Conservation (phyloP, 139 green algal species). For the Zygnema circumcarinatum region DNA sequence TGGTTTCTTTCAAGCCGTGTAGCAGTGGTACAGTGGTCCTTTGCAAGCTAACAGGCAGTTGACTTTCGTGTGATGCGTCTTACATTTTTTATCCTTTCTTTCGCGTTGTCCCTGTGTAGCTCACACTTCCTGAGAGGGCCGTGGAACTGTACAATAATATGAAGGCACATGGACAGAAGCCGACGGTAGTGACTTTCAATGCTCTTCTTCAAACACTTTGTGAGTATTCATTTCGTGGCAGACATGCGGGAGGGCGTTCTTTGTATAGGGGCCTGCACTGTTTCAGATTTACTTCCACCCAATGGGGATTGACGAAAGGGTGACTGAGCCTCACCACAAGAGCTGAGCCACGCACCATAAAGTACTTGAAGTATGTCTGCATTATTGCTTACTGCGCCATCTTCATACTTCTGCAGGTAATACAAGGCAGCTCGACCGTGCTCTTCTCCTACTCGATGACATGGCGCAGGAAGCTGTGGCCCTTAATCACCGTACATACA, state of each 20-base stretch:
- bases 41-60: too few species aligned
- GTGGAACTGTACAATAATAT: conserved; percentile 30
- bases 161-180: conserved; percentile 20
- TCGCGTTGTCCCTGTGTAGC: conserved; percentile 6
- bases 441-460: neutral
- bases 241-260: too few species aligned
- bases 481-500: conserved; percentile 16
- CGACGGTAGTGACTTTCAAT: conserved; percentile 33
- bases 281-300: too few species aligned
- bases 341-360: too few species aligned
- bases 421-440: neutral
- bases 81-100: too few species aligned
- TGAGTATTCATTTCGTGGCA: conserved; percentile 12
- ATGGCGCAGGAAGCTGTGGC: neutral
- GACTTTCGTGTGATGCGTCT: too few species aligned
- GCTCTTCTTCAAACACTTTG: conserved; percentile 25
- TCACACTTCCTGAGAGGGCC: neutral
- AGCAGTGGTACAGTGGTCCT: too few species aligned
- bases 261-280: conserved; percentile 1
- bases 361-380: too few species aligned
- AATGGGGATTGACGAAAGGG: too few species aligned
- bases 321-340: too few species aligned
- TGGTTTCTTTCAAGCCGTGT: too few species aligned
- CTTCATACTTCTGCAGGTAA: conserved; percentile 22
- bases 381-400: too few species aligned